Percentiles rank a stretch among this genome's conserved stretches.
Evolutionary conservation across 2,329 filamentous ascomycete genomes (phyloP).

Genomic region (Ophiostoma sp.): DNA sequence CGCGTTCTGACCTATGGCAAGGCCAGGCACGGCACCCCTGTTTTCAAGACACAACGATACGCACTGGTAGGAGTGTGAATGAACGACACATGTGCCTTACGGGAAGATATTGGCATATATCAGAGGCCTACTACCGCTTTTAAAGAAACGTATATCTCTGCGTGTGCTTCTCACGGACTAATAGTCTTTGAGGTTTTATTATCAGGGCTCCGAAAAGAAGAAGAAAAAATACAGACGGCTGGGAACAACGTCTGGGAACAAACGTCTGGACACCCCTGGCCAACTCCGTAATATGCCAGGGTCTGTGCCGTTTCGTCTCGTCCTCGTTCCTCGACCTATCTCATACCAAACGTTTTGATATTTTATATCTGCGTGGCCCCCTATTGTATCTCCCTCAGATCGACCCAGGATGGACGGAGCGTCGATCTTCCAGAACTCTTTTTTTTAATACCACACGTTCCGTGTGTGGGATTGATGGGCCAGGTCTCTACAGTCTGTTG

Average conservation of each 20-base stretch:
- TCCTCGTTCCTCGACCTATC: background rate
- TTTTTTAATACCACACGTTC: background rate
- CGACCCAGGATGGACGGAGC: constrained; percentile 5
- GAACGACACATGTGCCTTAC: background rate
- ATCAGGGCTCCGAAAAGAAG: background rate
- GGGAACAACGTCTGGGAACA: no score
- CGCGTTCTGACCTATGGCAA: constrained; percentile 18
- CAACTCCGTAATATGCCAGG: constrained; percentile 5
- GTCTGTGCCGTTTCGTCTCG: constrained; percentile 17
- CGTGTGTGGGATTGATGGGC: constrained; percentile 13
- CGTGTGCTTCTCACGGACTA: background rate
- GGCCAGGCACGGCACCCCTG: constrained; percentile 13
- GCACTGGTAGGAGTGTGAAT: background rate
- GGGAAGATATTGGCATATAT: background rate
- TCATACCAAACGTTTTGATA: constrained; percentile 14
- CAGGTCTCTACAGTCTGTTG: background rate
- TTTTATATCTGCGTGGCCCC: background rate
- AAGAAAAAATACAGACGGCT: background rate
- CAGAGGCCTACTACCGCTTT: background rate
- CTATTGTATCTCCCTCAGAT: background rate
- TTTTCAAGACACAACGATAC: background rate
- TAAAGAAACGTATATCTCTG: no score
- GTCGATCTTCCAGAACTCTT: constrained; percentile 22
- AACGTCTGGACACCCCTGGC: background rate
- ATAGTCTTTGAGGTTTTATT: background rate